Evolutionary conservation across 1,284 basidiomycete genomes (phyloP).

Genomic region (Nidula niveotomentosa): DNA sequence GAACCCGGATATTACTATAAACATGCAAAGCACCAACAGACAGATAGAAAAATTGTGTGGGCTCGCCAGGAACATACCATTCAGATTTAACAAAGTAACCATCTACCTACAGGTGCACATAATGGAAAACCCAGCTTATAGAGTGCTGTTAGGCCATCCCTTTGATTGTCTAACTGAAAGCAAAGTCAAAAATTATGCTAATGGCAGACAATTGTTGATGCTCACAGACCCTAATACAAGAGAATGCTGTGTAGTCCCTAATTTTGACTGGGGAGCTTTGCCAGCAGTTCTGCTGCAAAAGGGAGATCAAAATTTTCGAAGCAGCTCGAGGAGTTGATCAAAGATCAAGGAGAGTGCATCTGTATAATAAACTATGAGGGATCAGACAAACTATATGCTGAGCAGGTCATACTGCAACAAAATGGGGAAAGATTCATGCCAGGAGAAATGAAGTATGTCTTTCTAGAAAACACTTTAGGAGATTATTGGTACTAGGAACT

Average conservation of each 20-base stretch:
- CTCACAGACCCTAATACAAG: conserved; percentile 19
- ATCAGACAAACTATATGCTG: not conserved
- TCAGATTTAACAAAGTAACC: too few species aligned
- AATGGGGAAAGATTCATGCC: not conserved
- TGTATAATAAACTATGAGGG: not conserved
- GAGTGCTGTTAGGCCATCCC: too few species aligned
- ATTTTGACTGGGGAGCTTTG: conserved; percentile 5
- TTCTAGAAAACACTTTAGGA: too few species aligned
- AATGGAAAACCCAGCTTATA: too few species aligned
- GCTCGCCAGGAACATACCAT: too few species aligned
- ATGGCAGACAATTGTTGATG: conserved; percentile 16
- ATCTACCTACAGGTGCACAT: too few species aligned
- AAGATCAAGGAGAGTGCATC: conserved; percentile 14
- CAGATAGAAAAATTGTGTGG: conserved; percentile 2
- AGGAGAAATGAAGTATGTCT: too few species aligned
- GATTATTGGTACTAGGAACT: too few species aligned
- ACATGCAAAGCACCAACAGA: conserved; percentile 15
- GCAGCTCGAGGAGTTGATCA: conserved; percentile 10
- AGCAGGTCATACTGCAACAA: not conserved
- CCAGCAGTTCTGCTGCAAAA: not conserved
- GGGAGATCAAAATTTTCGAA: conserved; percentile 6
- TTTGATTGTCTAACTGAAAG: too few species aligned
- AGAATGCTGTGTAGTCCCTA: conserved; percentile 10
- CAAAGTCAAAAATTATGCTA: conserved; percentile 7
- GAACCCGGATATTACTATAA: conserved; percentile 13